Base-by-base conservation (phyloP, 2,329 filamentous ascomycete species). In the Diplocarpon mali region DNA sequence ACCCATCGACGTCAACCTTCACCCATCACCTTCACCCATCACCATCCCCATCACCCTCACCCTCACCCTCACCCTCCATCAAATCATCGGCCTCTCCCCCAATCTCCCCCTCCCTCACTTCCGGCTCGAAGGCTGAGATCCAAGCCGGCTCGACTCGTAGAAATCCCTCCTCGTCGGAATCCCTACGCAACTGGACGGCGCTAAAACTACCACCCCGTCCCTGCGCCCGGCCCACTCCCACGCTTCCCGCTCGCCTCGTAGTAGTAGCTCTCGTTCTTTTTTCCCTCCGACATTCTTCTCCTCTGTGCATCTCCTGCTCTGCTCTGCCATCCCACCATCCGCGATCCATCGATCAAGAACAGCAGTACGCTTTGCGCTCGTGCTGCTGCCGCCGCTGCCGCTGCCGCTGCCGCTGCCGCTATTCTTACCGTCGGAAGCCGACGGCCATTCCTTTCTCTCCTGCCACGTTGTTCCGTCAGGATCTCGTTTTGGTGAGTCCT, bases 391-490 rank as follows among this genome's bases (percentile, higher is more conserved):
- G n/a, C n/a, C n/a, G n/a, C n/a, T n/a, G n/a, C n/a, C n/a, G n/a
- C n/a, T n/a, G n/a, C n/a, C n/a, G n/a, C n/a, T n/a, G n/a, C n/a
- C n/a, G n/a, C n/a, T n/a, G n/a, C n/a, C n/a, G n/a, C n/a, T n/a
- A n/a, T n/a, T n/a, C n/a, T n/a, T n/a, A n/a, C n/a, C n/a, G n/a
- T 40, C 24, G 36, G 47, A 34, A 8, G 35, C 47, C 31, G 47
- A 52, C 42, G 46, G 49, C 48, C 49, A 32, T 57, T 58, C 51
- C 45, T 54, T 58, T 55, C 52, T 51, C 52, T 55, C 32, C 38
- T 24, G 38, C 48, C 44, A 46, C 43, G 37, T 30, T 49, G 38
- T 47, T 50, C 44, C 40, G 28, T 50, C 49, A 42, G 42, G 31
- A 30, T 45, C 53, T 52, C 50, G 49, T 51, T 52, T 55, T 53